Percentiles rank a stretch among this genome's conserved stretches.
Evolutionary conservation across 2,329 filamentous ascomycete species (phyloP).

Genomic region (Aspergillus sergii): DNA sequence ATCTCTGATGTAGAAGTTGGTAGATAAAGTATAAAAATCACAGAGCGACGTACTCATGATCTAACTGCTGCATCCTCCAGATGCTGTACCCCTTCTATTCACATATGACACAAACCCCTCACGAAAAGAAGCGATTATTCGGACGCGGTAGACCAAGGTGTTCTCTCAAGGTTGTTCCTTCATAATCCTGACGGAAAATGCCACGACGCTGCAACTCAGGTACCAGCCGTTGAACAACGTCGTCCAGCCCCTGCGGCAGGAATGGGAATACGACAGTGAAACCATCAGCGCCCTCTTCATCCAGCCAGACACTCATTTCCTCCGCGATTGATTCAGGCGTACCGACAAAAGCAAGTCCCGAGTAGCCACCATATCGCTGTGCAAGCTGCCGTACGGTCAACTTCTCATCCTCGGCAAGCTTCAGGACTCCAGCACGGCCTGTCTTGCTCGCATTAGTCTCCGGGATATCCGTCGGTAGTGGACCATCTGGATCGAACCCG

Average conservation of each 20-base stretch:
- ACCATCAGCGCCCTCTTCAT: slow-evolving; percentile 53
- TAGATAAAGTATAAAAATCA: background rate
- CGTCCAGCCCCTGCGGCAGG: slow-evolving; percentile 54
- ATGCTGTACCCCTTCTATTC: background rate
- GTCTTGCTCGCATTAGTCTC: slow-evolving; percentile 60
- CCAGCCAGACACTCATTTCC: slow-evolving; percentile 53
- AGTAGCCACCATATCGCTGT: slow-evolving; percentile 53
- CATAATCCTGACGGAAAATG: slow-evolving; percentile 56
- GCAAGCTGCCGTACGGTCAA: slow-evolving; percentile 57
- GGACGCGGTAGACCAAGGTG: slow-evolving; percentile 57
- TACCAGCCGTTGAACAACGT: slow-evolving; percentile 50
- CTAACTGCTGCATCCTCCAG: background rate
- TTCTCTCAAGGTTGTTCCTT: slow-evolving; percentile 56
- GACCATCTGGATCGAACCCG: slow-evolving; percentile 52
- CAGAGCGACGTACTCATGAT: background rate
- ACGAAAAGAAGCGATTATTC: slow-evolving; percentile 41
- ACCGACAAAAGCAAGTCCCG: slow-evolving; percentile 55
- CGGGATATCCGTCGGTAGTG: slow-evolving; percentile 53
- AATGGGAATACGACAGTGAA: slow-evolving; percentile 57
- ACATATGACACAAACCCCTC: background rate
- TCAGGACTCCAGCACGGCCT: slow-evolving; percentile 47
- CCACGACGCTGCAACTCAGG: slow-evolving; percentile 56
- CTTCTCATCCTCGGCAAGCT: slow-evolving; percentile 48
- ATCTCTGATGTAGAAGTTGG: background rate
- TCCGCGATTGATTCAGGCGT: slow-evolving; percentile 54